Evolutionary conservation across 768 basidiomycete genomes (phyloP).

Genomic region (Mycena kentingensis): DNA sequence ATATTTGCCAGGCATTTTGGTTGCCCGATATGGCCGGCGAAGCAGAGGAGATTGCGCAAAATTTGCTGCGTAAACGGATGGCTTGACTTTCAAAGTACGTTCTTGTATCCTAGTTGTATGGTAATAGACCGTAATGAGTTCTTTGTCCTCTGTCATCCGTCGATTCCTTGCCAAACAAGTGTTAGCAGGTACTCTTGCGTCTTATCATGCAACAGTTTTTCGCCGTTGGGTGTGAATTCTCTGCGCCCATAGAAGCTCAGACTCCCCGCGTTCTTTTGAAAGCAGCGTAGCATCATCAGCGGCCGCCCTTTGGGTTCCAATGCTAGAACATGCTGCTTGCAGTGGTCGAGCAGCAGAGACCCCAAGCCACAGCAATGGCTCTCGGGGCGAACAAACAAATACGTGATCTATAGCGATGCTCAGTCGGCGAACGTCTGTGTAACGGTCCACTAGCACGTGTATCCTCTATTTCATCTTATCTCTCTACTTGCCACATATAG

Average conservation of each 20-base stretch:
- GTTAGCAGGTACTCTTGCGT: constrained; percentile 1
- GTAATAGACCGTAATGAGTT: too few relatives aligned
- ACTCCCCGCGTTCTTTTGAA: background rate
- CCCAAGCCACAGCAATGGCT: constrained; percentile 6
- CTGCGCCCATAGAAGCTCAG: constrained; percentile 10
- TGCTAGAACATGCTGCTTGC: constrained; percentile 3
- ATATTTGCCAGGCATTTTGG: constrained; percentile 43
- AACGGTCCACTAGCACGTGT: too few relatives aligned
- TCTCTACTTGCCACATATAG: too few relatives aligned
- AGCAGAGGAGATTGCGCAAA: constrained; percentile 69
- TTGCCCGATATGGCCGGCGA: constrained; percentile 62
- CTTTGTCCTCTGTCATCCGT: too few relatives aligned
- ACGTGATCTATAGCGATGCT: constrained; percentile 17
- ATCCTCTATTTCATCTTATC: too few relatives aligned
- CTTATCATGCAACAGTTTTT: constrained; percentile 1
- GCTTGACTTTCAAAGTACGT: constrained; percentile 4
- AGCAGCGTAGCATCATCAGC: constrained; percentile 9
- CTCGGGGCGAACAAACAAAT: constrained; percentile 6
- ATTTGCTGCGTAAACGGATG: constrained; percentile 60
- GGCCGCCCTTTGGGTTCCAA: background rate
- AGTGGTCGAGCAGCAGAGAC: background rate
- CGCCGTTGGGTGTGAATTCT: constrained; percentile 3
- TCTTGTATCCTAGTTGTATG: too few relatives aligned
- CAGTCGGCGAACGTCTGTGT: too few relatives aligned
- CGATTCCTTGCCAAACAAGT: constrained; percentile 4